A percentile compares a stretch with the other conserved stretches of the same genome.
These are phyloP conservation scores for Cucurbita moschata DNA, from an alignment of 306 rosid genomes.

Conservation along the genomic window DNA sequence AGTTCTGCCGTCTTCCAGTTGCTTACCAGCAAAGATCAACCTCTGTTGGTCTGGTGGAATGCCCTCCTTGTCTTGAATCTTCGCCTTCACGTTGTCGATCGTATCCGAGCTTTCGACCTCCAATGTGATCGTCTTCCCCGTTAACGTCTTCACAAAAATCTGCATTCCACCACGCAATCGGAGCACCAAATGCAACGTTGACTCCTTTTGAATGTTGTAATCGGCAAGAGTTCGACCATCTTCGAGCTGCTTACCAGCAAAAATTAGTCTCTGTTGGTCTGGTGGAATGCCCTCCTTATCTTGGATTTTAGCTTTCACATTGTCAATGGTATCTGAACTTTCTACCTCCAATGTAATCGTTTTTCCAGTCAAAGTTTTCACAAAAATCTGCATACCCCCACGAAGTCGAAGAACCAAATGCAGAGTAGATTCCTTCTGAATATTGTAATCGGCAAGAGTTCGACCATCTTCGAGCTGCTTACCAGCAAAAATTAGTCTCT, in stretches of 20 bases:
- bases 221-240: neutral
- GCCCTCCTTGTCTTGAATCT: neutral
- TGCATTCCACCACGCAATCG: conserved; percentile 11
- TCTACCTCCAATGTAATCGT: neutral
- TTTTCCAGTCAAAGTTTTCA: neutral
- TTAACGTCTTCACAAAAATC: conserved; percentile 17
- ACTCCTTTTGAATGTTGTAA: neutral
- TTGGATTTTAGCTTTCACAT: neutral
- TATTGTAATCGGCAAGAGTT: neutral
- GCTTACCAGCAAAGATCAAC: neutral
- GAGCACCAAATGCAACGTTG: neutral
- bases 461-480: neutral
- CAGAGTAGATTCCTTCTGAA: neutral
- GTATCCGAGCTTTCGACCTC: conserved; percentile 21
- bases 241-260: neutral
- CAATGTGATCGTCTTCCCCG: conserved; percentile 16
- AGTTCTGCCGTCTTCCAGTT: neutral
- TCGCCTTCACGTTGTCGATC: neutral
- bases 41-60: neutral
- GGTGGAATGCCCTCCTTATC: neutral
- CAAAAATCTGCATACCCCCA: neutral
- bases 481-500: neutral
- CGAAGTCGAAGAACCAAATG: neutral
- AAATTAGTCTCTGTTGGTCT: neutral
- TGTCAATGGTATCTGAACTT: neutral